These are phyloP conservation scores for Delonix regia DNA, from an alignment of 306 rosid species.

Conservation along the genomic window DNA sequence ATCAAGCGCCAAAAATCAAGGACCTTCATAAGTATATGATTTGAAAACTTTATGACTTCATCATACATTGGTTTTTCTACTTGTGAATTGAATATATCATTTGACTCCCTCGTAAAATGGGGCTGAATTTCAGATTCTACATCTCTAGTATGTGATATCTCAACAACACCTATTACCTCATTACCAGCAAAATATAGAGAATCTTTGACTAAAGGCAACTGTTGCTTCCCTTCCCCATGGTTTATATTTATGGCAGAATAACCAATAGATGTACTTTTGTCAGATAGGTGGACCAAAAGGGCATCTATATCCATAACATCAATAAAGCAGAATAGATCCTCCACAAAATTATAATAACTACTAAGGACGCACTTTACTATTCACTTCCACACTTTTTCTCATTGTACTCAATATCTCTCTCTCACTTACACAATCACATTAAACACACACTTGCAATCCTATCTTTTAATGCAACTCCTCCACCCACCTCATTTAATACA, in stretches of 20 bases:
- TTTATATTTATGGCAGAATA: slow-evolving; percentile 38
- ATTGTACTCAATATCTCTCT: too few relatives aligned
- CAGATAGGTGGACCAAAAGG: slow-evolving; percentile 63
- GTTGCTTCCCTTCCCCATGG: slow-evolving; percentile 39
- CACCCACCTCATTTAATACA: too few relatives aligned
- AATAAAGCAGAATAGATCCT: slow-evolving; percentile 70
- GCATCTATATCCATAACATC: slow-evolving; percentile 68
- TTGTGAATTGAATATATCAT: slow-evolving; percentile 33
- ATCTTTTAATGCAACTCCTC: too few relatives aligned
- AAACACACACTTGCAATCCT: too few relatives aligned
- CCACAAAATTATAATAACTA: slow-evolving; percentile 72
- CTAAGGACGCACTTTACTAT: too few relatives aligned
- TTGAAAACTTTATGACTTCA: slow-evolving; percentile 47
- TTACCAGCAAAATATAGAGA: slow-evolving; percentile 37
- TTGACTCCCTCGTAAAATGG: slow-evolving; percentile 34
- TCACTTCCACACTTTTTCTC: too few relatives aligned
- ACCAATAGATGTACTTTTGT: slow-evolving; percentile 58
- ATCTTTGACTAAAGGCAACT: slow-evolving; percentile 29
- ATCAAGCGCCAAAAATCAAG: slow-evolving; percentile 67
- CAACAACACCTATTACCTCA: slow-evolving; percentile 17
- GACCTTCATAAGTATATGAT: slow-evolving; percentile 57
- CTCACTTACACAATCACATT: too few relatives aligned
- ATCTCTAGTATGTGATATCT: background rate
- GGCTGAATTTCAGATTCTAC: slow-evolving; percentile 37
- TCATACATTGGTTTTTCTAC: slow-evolving; percentile 38